These are phyloP conservation scores for Porodaedalea pini DNA, from an alignment of 1,284 basidiomycete species.

Conservation along the genomic window DNA sequence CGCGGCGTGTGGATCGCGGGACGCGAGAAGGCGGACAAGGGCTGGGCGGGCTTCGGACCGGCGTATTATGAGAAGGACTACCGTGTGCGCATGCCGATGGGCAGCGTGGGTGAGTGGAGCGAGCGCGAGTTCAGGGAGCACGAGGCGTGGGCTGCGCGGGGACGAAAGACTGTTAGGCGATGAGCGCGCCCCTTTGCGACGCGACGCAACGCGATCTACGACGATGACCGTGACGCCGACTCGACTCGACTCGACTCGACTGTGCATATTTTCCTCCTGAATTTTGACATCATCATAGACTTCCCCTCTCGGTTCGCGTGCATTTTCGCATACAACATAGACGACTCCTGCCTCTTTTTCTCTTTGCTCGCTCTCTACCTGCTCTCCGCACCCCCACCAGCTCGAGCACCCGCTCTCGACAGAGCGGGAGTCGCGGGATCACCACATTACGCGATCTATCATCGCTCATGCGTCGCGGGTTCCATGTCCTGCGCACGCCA, in stretches of 20 bases:
- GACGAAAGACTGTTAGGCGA: neutral
- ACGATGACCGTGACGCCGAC: neutral
- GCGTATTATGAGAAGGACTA: neutral
- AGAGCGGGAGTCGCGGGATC: too few species aligned
- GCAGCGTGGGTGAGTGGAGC: slow-evolving; percentile 20
- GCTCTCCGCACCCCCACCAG: too few species aligned
- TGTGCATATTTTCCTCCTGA: too few species aligned
- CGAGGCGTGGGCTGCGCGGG: slow-evolving; percentile 22
- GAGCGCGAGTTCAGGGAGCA: slow-evolving; percentile 15
- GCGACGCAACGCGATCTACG: neutral
- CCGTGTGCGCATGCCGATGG: slow-evolving; percentile 16
- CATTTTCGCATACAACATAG: too few species aligned
- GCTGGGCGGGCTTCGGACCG: neutral
- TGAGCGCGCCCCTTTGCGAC: neutral
- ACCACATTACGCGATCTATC: too few species aligned
- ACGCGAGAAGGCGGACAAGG: slow-evolving; percentile 3
- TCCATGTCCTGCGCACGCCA: too few species aligned
- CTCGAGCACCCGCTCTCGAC: too few species aligned
- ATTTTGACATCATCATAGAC: too few species aligned
- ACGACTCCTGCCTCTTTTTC: too few species aligned
- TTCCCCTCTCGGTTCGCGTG: too few species aligned
- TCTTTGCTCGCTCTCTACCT: too few species aligned
- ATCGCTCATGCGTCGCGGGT: too few species aligned
- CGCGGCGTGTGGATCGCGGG: slow-evolving; percentile 10
- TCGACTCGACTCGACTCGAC: neutral